Conservation (phyloP, 495 filamentous ascomycete genomes). For the Penicillium chermesinum region DNA sequence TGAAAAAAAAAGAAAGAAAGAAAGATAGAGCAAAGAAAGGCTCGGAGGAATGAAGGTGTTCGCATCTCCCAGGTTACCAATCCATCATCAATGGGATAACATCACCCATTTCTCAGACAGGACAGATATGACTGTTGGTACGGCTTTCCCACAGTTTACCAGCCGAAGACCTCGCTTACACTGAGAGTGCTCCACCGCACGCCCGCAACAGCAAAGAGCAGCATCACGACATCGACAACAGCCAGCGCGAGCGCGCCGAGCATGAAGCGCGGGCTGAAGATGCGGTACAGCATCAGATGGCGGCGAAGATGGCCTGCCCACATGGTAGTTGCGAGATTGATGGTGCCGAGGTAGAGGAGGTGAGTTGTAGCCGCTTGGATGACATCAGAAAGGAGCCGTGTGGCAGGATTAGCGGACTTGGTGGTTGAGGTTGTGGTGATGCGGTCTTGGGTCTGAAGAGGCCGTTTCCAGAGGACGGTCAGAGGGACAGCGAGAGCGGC, state of each 20-base stretch:
- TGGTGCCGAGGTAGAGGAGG: slow-evolving; percentile 71
- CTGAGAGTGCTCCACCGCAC: slow-evolving; percentile 68
- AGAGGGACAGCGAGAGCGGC: slow-evolving; percentile 74
- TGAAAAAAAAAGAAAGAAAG: background rate
- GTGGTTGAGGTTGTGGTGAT: slow-evolving; percentile 15
- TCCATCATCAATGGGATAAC: background rate
- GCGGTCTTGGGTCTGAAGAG: slow-evolving; percentile 35
- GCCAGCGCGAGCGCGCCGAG: slow-evolving; percentile 66
- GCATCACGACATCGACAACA: slow-evolving; percentile 69
- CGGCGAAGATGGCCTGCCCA: slow-evolving; percentile 82
- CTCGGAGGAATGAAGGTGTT: no score
- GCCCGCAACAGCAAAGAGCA: slow-evolving; percentile 63
- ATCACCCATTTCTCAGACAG: background rate
- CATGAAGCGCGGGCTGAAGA: slow-evolving; percentile 90
- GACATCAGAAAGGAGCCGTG: slow-evolving; percentile 57
- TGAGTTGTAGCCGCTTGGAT: slow-evolving; percentile 66
- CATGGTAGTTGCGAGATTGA: slow-evolving; percentile 76
- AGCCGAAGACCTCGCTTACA: slow-evolving; percentile 87
- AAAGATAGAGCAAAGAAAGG: background rate
- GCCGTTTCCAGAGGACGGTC: slow-evolving; percentile 79
- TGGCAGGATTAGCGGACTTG: slow-evolving; percentile 43
- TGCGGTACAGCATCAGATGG: slow-evolving; percentile 96
- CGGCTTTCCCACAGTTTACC: no score
- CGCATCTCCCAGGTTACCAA: background rate
- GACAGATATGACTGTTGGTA: no score